Evolutionary conservation across 2,329 filamentous ascomycete species (phyloP), one percentile per base, ranked within the genome.

Genomic region (Aspergillus aculeatus): DNA sequence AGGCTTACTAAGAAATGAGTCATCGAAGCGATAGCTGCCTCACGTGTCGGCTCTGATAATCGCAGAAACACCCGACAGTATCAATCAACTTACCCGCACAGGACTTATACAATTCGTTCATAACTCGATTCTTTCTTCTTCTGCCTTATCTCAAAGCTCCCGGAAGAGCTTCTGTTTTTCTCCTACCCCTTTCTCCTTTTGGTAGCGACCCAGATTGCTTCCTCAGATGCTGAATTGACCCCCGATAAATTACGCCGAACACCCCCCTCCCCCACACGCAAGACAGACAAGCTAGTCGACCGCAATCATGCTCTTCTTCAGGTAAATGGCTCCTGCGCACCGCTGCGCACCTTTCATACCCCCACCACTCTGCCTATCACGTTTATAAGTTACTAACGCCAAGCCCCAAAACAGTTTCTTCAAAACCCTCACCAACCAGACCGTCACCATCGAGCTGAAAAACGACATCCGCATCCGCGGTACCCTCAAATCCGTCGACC

Each of bases 401-500:
- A 47, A 26, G 21, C 23, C 57, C 52, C 53, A 57, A 10, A 31
- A 24, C 73, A 95, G 91, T 81, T 98, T 97, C 83, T 98, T 98
- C 87, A 98, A 98, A 79, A 98, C 94, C 56, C 90, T 98, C 72
- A 96, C 97, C 76, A 95, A 97, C 82, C 90, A 95, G 69, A 89
- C 96, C 82, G 93, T 99, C 73, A 98, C 93, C 50, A 92, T 99
- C 75, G 95, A 99, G 82, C 90, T 99, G 77, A 99, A 99, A 81
- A 99, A 99, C 78, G 95, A 99, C 80, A 96, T 99, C 69, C 92
- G 93, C 75, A 96, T 99, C 76, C 91, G 91, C 70, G 95, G 95
- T 67, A 96, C 89, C 38, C 84, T 99, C 67, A 99, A 98, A 83
- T 96, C 91, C 73, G 94, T 99, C 67, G 95, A 99, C 76, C 95